These are phyloP conservation scores for Apiospora marii DNA, from an alignment of 2,329 filamentous ascomycete genomes.

Conservation along the genomic window DNA sequence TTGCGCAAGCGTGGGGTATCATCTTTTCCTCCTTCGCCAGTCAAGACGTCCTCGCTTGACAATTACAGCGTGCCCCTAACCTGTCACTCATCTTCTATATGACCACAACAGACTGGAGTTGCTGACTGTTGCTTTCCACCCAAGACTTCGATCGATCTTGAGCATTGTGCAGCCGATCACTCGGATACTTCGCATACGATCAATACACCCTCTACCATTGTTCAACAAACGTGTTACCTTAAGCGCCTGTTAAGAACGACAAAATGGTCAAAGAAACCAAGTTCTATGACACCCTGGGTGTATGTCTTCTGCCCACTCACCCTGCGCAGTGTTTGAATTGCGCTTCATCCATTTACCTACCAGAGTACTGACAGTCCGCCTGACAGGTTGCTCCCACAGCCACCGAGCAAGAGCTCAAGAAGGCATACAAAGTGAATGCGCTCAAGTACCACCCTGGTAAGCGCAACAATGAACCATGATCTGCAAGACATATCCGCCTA, in stretches of 20 bases:
- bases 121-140: conserved; percentile 2
- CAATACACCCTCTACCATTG: neutral
- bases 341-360: conserved; percentile 21
- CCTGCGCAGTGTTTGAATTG: conserved; percentile 26
- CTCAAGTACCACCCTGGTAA: conserved; percentile 85
- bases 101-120: neutral
- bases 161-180: conserved; percentile 5
- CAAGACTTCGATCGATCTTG: conserved; percentile 1
- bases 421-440: conserved; percentile 84
- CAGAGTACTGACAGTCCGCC: conserved; percentile 21
- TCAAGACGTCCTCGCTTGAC: neutral
- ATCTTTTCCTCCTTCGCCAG: neutral
- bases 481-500: neutral
- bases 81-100: neutral
- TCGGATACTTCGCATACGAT: neutral
- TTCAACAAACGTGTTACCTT: neutral
- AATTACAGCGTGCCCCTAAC: neutral
- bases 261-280: conserved; percentile 83
- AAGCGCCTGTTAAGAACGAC: conserved; percentile 31
- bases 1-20: conserved; percentile 25
- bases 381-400: conserved; percentile 77
- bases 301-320: conserved; percentile 52
- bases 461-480: conserved; percentile 39
- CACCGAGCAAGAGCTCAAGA: conserved; percentile 87
- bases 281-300: conserved; percentile 80